Conservation (phyloP, 768 basidiomycete species). For the Mycena olivaceomarginata region DNA sequence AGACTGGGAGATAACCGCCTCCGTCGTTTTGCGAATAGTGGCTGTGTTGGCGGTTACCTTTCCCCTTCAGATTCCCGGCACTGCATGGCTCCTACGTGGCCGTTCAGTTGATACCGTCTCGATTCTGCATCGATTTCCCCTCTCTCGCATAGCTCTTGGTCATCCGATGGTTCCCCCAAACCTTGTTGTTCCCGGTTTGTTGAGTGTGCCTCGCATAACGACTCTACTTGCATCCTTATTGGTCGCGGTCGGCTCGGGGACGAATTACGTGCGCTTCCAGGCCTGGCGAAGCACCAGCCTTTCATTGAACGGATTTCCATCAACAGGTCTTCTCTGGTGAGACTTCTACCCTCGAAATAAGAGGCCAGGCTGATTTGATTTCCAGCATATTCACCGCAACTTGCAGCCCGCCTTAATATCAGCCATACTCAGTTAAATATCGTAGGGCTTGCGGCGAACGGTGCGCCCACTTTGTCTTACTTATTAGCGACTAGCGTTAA, state of each 20-base stretch:
- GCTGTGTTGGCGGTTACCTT: no score
- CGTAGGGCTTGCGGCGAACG: constrained; percentile 86
- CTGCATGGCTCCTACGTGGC: background rate
- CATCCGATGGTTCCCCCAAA: constrained; percentile 17
- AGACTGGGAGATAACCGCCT: no score
- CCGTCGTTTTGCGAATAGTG: no score
- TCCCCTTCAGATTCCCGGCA: no score
- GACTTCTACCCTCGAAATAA: background rate
- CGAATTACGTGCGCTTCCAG: constrained; percentile 39
- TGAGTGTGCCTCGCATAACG: constrained; percentile 41
- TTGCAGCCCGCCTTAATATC: constrained; percentile 83
- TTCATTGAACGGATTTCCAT: background rate
- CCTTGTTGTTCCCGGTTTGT: constrained; percentile 15
- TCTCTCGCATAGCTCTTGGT: background rate
- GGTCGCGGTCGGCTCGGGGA: constrained; percentile 41
- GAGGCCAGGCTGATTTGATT: constrained; percentile 10
- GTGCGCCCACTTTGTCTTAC: constrained; percentile 63
- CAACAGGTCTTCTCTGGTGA: constrained; percentile 44
- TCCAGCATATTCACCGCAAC: constrained; percentile 90
- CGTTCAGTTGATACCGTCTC: background rate
- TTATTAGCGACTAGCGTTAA: constrained; percentile 1
- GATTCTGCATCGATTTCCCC: background rate
- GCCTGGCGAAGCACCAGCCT: no score
- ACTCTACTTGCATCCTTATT: constrained; percentile 38
- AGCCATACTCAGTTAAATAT: constrained; percentile 90